Base-by-base conservation (phyloP, 1,284 basidiomycete genomes). In the Puccinia novopanici region DNA sequence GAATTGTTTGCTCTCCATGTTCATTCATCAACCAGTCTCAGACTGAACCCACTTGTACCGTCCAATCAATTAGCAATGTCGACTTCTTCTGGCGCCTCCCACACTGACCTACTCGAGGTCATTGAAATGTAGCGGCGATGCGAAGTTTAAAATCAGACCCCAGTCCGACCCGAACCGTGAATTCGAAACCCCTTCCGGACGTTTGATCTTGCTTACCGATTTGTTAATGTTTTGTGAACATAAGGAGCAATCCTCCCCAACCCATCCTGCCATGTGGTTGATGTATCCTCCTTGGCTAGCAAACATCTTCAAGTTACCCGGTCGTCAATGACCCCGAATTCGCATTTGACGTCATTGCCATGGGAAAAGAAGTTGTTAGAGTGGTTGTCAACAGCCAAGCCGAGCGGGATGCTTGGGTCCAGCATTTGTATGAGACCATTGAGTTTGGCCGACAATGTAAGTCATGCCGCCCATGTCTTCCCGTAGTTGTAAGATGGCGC, bases 261-360 rank as follows among this genome's bases (percentile, higher is more conserved):
- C 54, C 2, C 48, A 37, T 37, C 34, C 91, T 9, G 94, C 98
- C 85, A 93, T 97, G 91, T 94, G 92, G 91, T 87, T 99, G 74
- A 90, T 92, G 82, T 99, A 97, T 87, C 97, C 97, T 27, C 97
- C 97, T 87, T 99, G 73, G 92, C 97, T 10, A 95, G 95, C 5
- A 98, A 98, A 86, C 94, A 98, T 84, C 88, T 98, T 76, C 70
- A 81, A 9, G 83, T 82, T 2, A 63, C n/a, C 52, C 70, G 15
- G 45, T 54, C 24, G 40, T 30, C 22, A 82, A 83, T 24, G 77
- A 84, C 10, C 83, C 83, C 12, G 52, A 76, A 89, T 89, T 82
- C 82, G 89, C 89, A 10, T 84, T 98, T 57, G 90, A 92, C 68
- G 88, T 99, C 24, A 89, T 90, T 45, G 91, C 99, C 82, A 91